phyloP scores from a whole-genome alignment of 1,284 basidiomycete genomes.

The Naganishia liquefaciens region DNA sequence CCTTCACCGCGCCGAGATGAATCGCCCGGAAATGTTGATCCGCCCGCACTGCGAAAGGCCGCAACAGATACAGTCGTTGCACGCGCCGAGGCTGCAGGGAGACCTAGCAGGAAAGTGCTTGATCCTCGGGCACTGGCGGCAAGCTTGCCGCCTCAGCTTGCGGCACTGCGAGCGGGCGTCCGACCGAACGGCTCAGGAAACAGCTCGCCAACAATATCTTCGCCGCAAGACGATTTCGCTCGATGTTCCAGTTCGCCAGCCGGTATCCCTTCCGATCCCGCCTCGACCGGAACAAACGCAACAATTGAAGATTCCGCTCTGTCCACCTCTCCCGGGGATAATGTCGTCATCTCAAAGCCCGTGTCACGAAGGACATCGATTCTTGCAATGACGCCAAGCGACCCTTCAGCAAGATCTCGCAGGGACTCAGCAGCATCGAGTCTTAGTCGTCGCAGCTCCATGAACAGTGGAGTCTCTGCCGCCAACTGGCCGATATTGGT shows the following conservation, averaged over 20 bases:
- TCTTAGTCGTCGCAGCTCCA: constrained; percentile 10
- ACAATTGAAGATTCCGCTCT: constrained; percentile 9
- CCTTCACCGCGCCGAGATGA: constrained; percentile 16
- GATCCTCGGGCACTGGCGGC: constrained; percentile 30
- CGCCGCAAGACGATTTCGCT: constrained; percentile 1
- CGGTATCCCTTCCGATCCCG: neutral
- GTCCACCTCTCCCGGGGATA: constrained; percentile 11
- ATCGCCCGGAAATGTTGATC: neutral
- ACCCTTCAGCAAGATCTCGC: neutral
- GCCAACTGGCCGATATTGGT: constrained; percentile 62
- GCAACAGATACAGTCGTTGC: neutral
- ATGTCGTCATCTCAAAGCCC: neutral
- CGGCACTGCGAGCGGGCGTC: constrained; percentile 31
- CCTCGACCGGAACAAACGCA: neutral
- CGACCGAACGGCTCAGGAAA: neutral
- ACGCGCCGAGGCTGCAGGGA: neutral
- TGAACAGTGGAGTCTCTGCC: constrained; percentile 4
- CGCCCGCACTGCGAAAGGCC: constrained; percentile 1
- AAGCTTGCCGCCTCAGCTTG: constrained; percentile 34
- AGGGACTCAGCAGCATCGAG: constrained; percentile 4
- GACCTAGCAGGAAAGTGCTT: constrained; percentile 6
- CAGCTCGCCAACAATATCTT: neutral
- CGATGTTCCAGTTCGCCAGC: constrained; percentile 3
- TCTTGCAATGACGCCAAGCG: constrained; percentile 7
- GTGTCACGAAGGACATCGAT: constrained; percentile 11